A percentile compares a stretch with the other conserved stretches of the same genome.
These are phyloP conservation scores for Balakata baccata DNA, from an alignment of 345 rosid species.

Conservation along the genomic window DNA sequence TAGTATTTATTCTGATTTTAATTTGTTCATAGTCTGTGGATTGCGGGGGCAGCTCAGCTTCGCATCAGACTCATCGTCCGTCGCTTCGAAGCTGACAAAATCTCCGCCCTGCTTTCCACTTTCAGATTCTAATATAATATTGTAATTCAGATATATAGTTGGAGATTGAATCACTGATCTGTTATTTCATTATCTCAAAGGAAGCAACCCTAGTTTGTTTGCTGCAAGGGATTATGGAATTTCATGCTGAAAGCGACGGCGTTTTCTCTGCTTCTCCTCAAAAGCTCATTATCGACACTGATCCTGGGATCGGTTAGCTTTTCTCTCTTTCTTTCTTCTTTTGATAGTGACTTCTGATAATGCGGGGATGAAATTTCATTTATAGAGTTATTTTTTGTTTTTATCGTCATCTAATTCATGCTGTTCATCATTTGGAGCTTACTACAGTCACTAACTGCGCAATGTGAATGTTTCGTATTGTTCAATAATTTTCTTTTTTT, in stretches of 20 bases:
- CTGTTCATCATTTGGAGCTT: neutral
- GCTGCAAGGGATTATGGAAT: slow-evolving; percentile 24
- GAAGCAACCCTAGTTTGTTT: neutral
- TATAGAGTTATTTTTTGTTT: neutral
- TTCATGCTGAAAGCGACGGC: slow-evolving; percentile 22
- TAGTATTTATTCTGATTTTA: too few relatives aligned
- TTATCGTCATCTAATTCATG: neutral
- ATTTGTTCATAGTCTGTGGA: too few relatives aligned
- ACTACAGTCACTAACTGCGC: neutral
- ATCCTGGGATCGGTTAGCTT: slow-evolving; percentile 90
- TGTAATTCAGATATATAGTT: neutral
- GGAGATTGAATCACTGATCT: neutral
- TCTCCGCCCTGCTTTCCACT: neutral
- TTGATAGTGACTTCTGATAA: neutral
- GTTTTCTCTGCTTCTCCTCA: slow-evolving; percentile 33
- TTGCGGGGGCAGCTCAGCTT: neutral
- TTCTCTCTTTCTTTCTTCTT: neutral
- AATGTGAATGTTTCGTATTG: neutral
- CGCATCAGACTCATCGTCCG: neutral
- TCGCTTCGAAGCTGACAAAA: neutral
- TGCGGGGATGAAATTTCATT: neutral
- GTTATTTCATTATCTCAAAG: neutral
- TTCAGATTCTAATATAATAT: neutral
- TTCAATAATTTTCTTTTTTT: neutral
- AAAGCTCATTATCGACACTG: slow-evolving; percentile 94